Evolutionary conservation across 768 basidiomycete genomes (phyloP), one percentile per base, ranked within the genome.

Genomic region (Tulasnella sp.): DNA sequence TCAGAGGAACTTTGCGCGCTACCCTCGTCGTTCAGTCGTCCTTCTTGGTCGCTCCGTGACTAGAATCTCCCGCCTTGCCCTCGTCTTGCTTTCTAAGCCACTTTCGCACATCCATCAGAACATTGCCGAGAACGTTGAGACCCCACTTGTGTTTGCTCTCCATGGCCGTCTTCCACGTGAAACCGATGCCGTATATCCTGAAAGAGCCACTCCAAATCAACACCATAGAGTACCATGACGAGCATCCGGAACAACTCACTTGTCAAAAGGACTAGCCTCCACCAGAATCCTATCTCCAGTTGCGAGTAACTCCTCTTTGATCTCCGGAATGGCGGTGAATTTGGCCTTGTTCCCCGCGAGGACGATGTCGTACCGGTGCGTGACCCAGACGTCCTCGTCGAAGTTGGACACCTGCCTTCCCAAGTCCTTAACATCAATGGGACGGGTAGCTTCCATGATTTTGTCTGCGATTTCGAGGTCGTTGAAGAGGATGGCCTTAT

Each of bases 111-210:
- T 82, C 78, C 75, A 81, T 81, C 76, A 87, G 76, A 62, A 84
- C 83, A 72, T 81, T 80, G 14, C 86, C 88, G 14, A 86, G 79
- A 77, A 88, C 74, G 80, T 89, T 89, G 75, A 83, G 69, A 5
- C 87, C 88, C 88, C 87, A 88, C 32, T 80, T 73, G n/a, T 78
- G 77, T 74, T 77, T 78, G 64, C 76, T 79, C 41, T 75, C 75
- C 72, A 83, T 69, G 47, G 87, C 87, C 70, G 83, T 83, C 76
- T 82, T 81, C 78, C 82, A 84, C 1, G 82, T 83, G 75, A 81
- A 86, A 29, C 87, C 87, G 70, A 89, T 83, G 0, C 87, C 88
- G 87, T 88, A 89, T n/a, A 88, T 85, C 73, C 82, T 77, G 77
- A 4, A 32, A 17, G 14, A 7, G 3, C 19, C 34, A 12, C 12